Evolutionary conservation across 768 basidiomycete genomes (phyloP), one percentile per base, ranked within the genome.

Genomic region (Lentinula sp.): DNA sequence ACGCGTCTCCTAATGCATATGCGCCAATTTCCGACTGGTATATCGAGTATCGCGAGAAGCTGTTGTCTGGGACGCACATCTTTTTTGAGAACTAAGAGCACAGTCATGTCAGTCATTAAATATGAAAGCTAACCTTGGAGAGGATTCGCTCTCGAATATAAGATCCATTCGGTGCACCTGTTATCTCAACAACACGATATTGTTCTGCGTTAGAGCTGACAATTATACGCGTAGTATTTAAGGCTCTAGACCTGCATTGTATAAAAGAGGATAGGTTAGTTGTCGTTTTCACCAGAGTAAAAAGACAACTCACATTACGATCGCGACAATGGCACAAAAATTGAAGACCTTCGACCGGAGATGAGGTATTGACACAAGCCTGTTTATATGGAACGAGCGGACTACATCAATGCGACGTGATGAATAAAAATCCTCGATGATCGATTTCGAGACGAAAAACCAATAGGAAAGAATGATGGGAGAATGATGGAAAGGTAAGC

Each of bases 141-240:
- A 78, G 72, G 39, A 81, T 76, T 52, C 76, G 70, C 62, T 78
- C 76, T 23, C 81, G 77, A 65, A 82, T 76, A 63, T 68, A 76
- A 50, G 71, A 69, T 35, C 80, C 81, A 63, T 75, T 73, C 13
- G 72, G 70, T 34, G 78, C 80, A 31, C 79, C 79, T 21, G 77
- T 78, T 21, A 81, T 68, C 57, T 82, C 80, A 23, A 82, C 77
- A 57, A 80, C 76, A 48, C 74, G 68, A 65, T 82, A 82, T 61
- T 80, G 76, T 69, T 81, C 78, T 23, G 75, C 78, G 60, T 81
- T 80, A n/a, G 74, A 76, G 61, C 76, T 80, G 56, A 76, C 79
- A 56, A 82, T 76, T 34, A 82, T 72, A 57, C 78, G 78, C 18
- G 78, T 76, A 46, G 73, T 69, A 3, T 75, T 61, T 42, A 60